A percentile compares a stretch with the other conserved stretches of the same genome.
These are phyloP conservation scores for Boletus subcaerulescens DNA, from an alignment of 768 basidiomycete species.

Conservation along the genomic window DNA sequence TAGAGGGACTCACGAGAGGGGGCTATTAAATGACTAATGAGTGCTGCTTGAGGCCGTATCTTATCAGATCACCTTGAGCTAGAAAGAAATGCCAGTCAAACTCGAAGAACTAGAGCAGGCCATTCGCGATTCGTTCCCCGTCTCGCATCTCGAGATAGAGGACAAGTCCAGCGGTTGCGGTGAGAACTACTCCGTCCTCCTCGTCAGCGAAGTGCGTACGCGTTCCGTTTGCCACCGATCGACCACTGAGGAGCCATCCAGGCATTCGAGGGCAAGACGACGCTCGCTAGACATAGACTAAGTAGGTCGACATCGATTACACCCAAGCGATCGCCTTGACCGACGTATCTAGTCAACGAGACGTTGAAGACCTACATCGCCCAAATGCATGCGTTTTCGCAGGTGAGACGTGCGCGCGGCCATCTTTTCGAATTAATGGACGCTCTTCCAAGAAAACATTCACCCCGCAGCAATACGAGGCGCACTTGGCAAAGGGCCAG, in stretches of 20 bases:
- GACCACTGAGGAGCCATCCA: conserved; percentile 23
- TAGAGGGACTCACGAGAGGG: neutral
- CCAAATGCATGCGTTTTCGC: conserved; percentile 85
- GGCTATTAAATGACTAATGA: conserved; percentile 2
- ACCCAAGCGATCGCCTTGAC: neutral
- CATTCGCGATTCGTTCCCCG: conserved; percentile 60
- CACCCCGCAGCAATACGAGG: conserved; percentile 65
- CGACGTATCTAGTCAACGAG: conserved; percentile 59
- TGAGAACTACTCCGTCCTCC: conserved; percentile 67
- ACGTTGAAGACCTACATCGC: conserved; percentile 70
- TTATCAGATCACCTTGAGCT: conserved; percentile 15
- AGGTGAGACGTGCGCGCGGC: conserved; percentile 44
- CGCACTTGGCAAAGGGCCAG: conserved; percentile 37
- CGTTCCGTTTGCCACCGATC: neutral
- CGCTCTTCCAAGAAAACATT: conserved; percentile 58
- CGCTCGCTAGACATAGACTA: conserved; percentile 71
- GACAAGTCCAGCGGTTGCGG: conserved; percentile 83
- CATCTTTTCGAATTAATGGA: neutral
- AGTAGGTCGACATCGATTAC: conserved; percentile 40
- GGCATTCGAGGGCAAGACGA: conserved; percentile 77
- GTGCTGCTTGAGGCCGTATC: neutral
- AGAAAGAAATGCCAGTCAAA: conserved; percentile 56
- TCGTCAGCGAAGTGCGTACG: conserved; percentile 69
- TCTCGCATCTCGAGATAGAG: conserved; percentile 67
- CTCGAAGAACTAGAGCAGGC: conserved; percentile 54